Evolutionary conservation across 371 early-diverging fungal genomes (phyloP).

Genomic region (Blastocladiella emersonii): DNA sequence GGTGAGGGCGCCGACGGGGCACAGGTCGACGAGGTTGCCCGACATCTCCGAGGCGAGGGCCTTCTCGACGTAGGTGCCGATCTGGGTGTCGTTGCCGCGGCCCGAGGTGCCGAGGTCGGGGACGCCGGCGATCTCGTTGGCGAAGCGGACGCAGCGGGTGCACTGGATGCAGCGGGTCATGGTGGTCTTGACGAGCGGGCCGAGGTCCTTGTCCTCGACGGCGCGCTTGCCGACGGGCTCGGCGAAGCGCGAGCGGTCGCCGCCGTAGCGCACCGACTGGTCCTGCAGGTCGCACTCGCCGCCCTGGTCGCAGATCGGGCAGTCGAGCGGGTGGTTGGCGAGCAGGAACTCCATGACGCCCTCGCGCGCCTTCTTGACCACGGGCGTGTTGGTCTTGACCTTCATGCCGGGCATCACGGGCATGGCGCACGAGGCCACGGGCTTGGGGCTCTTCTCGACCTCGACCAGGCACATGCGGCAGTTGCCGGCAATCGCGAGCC

Average conservation of each 20-base stretch:
- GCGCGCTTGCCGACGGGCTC: constrained; percentile 85
- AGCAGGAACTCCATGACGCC: constrained; percentile 94
- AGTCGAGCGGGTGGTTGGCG: constrained; percentile 95
- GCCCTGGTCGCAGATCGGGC: constrained; percentile 97
- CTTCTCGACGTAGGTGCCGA: constrained; percentile 86
- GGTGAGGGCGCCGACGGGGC: constrained; percentile 95
- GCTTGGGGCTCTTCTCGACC: constrained; percentile 88
- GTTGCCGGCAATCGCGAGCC: constrained; percentile 92
- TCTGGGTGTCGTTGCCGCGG: constrained; percentile 95
- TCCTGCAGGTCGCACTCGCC: constrained; percentile 98
- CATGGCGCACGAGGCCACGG: constrained; percentile 92
- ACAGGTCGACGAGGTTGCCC: constrained; percentile 92
- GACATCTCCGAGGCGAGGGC: constrained; percentile 87
- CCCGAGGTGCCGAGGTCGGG: constrained; percentile 90
- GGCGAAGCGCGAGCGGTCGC: constrained; percentile 78
- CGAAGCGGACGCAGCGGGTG: constrained; percentile 95
- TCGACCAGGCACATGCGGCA: constrained; percentile 98
- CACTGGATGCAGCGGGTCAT: constrained; percentile 99
- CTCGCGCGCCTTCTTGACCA: constrained; percentile 94
- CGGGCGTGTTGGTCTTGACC: constrained; percentile 81
- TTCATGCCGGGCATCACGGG: constrained; percentile 96
- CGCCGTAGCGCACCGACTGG: constrained; percentile 89
- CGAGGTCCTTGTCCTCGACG: constrained; percentile 92
- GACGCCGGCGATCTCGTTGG: constrained; percentile 94
- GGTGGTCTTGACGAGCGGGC: constrained; percentile 86